Conservation (phyloP, 352 stramenopile species). For the Globisporangium nagaii region DNA sequence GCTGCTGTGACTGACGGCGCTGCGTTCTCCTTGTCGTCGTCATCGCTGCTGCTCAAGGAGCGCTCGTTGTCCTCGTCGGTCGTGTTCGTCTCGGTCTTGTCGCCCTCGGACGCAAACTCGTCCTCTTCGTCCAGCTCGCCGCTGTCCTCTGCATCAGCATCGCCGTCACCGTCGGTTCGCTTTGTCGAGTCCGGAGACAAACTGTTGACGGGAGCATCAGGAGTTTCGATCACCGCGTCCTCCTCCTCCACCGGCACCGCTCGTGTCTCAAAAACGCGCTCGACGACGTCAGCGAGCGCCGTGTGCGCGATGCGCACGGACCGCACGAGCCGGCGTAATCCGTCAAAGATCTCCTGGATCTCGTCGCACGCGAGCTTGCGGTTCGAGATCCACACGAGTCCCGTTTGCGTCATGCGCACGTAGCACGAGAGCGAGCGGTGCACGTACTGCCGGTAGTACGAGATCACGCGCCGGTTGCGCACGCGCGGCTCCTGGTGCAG, state of each 20-base stretch:
- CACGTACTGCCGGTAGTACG: conserved; percentile 20
- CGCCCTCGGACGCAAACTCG: conserved; percentile 7
- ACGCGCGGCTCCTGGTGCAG: conserved; percentile 10
- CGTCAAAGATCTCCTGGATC: conserved; percentile 68
- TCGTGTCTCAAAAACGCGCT: conserved; percentile 15
- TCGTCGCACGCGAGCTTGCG: conserved; percentile 60
- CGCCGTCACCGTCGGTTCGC: background rate
- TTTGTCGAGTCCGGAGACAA: background rate
- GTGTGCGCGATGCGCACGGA: conserved; percentile 37
- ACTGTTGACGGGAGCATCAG: background rate
- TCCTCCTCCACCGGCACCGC: conserved; percentile 13
- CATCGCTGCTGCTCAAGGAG: conserved; percentile 10
- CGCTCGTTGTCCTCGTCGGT: conserved; percentile 10
- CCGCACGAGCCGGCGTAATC: conserved; percentile 43
- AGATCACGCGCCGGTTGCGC: conserved; percentile 10
- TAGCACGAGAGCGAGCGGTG: conserved; percentile 14
- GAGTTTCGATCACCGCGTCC: background rate
- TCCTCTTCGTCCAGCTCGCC: background rate
- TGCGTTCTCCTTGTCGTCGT: conserved; percentile 41
- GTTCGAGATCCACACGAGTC: conserved; percentile 80
- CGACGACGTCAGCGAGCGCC: conserved; percentile 32
- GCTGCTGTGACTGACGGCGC: background rate
- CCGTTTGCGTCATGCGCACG: conserved; percentile 53
- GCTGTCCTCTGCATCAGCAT: background rate
- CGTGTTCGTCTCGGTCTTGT: conserved; percentile 12